Evolutionary conservation across 176 grass and related monocot species (phyloP).

Genomic region (Eragrostis nindensis): DNA sequence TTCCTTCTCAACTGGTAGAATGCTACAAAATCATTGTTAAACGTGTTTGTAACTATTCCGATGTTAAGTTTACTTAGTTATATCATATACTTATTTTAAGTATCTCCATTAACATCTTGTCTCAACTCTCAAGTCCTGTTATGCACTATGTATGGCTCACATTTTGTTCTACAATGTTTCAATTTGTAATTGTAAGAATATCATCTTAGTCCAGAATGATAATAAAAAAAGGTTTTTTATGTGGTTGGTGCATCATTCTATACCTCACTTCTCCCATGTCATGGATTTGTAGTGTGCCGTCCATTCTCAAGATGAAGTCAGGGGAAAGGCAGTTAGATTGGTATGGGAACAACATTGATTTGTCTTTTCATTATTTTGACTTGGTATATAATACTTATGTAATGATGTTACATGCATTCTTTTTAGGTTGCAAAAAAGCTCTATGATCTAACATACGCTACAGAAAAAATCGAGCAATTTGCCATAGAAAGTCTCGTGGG

Average conservation of each 20-base stretch:
- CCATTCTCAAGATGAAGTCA: constrained; percentile 93
- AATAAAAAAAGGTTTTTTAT: background rate
- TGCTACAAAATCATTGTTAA: background rate
- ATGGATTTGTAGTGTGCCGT: constrained; percentile 79
- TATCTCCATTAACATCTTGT: constrained; percentile 13
- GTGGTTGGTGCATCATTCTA: constrained; percentile 8
- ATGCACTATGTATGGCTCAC: constrained; percentile 17
- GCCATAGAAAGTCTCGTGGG: constrained; percentile 69
- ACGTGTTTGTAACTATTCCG: constrained; percentile 11
- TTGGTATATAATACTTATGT: constrained; percentile 25
- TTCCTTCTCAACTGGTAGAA: constrained; percentile 36
- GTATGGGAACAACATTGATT: constrained; percentile 51
- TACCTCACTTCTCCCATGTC: constrained; percentile 30
- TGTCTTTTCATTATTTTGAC: constrained; percentile 23
- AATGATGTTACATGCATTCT: constrained; percentile 28
- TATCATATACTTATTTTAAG: constrained; percentile 26
- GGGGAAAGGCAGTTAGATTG: constrained; percentile 87
- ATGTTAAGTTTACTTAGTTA: constrained; percentile 33
- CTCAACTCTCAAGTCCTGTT: background rate
- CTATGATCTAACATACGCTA: constrained; percentile 72
- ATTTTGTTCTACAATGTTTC: constrained; percentile 8
- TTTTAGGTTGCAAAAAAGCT: constrained; percentile 88
- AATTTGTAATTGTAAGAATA: constrained; percentile 11
- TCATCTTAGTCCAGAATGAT: constrained; percentile 17
- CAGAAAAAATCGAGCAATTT: constrained; percentile 79